Evolutionary conservation across 148 eudicot genomes (phyloP).

Genomic region (Fagopyrum homotropicum): DNA sequence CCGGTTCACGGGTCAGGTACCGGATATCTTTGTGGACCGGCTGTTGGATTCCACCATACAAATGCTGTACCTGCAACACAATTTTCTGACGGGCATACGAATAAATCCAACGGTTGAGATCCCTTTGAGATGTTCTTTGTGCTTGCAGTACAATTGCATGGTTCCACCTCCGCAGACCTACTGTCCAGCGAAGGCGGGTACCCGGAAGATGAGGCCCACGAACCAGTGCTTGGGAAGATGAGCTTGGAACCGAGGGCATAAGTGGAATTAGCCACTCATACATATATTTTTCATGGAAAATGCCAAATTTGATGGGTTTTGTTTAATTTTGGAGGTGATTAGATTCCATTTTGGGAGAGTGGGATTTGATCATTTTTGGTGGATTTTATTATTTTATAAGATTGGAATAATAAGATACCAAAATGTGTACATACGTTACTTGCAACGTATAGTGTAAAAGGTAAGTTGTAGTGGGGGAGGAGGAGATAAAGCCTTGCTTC

Average conservation of each 20-base stretch:
- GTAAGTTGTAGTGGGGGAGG: neutral
- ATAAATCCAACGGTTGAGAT: constrained; percentile 78
- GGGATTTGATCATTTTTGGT: constrained; percentile 4
- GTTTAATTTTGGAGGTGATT: neutral
- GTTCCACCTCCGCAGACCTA: constrained; percentile 69
- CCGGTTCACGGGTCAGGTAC: constrained; percentile 72
- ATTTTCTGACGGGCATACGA: constrained; percentile 61
- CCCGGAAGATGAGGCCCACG: constrained; percentile 58
- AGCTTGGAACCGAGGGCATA: neutral
- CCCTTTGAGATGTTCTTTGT: constrained; percentile 65
- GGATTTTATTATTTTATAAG: neutral
- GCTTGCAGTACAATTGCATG: constrained; percentile 92
- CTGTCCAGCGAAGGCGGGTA: constrained; percentile 80
- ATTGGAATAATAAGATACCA: neutral
- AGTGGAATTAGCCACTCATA: neutral
- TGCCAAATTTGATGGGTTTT: no score
- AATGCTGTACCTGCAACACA: constrained; percentile 70
- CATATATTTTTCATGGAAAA: neutral
- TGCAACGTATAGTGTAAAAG: neutral
- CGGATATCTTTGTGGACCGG: constrained; percentile 57
- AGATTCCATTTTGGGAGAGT: neutral
- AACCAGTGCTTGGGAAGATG: constrained; percentile 59
- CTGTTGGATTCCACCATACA: constrained; percentile 41
- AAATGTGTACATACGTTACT: neutral
- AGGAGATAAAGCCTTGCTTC: neutral